These are phyloP conservation scores for Huntiella omanensis DNA, from an alignment of 2,329 filamentous ascomycete genomes.

Conservation along the genomic window DNA sequence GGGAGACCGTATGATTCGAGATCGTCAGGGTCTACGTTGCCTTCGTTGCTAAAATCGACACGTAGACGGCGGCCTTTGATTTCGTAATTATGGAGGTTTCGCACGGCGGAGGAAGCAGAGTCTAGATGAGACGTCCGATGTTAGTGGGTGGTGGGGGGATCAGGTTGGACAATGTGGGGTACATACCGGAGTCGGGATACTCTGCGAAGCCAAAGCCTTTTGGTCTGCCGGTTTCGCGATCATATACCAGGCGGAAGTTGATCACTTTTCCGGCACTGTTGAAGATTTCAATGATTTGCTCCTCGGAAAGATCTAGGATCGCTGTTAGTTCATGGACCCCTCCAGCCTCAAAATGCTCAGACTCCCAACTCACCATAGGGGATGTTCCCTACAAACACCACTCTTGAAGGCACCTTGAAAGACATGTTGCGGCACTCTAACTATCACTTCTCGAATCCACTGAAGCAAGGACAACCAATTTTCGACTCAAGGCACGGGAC, in stretches of 20 bases:
- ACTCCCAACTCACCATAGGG: slow-evolving; percentile 43
- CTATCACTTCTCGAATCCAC: background rate
- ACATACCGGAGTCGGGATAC: slow-evolving; percentile 69
- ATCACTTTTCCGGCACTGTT: slow-evolving; percentile 76
- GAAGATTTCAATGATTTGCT: slow-evolving; percentile 89
- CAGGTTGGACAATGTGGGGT: background rate
- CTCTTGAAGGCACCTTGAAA: slow-evolving; percentile 55
- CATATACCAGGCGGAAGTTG: slow-evolving; percentile 80
- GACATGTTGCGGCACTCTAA: slow-evolving; percentile 33
- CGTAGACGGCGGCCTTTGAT: slow-evolving; percentile 86
- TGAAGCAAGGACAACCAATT: too few relatives aligned
- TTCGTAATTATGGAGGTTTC: slow-evolving; percentile 89
- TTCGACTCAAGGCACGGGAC: too few relatives aligned
- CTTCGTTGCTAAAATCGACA: slow-evolving; percentile 92
- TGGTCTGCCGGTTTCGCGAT: slow-evolving; percentile 81
- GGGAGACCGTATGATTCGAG: slow-evolving; percentile 12
- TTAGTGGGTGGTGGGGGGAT: too few relatives aligned
- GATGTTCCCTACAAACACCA: slow-evolving; percentile 74
- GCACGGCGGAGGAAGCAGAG: slow-evolving; percentile 78
- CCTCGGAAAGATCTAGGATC: slow-evolving; percentile 69
- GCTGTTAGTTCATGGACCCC: too few relatives aligned
- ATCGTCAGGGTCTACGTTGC: slow-evolving; percentile 50
- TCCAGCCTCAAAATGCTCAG: background rate
- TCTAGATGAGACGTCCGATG: slow-evolving; percentile 22
- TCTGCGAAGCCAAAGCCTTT: slow-evolving; percentile 97